Evolutionary conservation across 345 rosid species (phyloP), one percentile per base, ranked within the genome.

Genomic region (rapeseed (Brassica napus)): DNA sequence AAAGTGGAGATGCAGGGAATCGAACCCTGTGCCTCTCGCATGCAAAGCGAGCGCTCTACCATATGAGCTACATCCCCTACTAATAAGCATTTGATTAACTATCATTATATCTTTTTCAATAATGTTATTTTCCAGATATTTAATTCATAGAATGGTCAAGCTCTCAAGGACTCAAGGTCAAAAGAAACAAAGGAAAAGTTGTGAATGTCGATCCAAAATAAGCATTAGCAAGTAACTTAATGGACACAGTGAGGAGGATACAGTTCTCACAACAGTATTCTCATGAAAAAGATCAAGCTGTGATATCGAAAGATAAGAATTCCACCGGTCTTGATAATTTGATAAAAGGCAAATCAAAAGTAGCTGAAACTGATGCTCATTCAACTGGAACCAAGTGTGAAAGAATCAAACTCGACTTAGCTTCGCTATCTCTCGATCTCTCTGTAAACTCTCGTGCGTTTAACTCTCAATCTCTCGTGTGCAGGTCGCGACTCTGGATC

Each of bases 21-120:
- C 78, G 82, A 79, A 79, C 82, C 82, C 82, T 52, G 79, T 73
- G 87, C 92, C 96, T 92, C 96, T 84, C 94, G 90, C 94, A 90
- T 90, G 94, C 97, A 88, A 92, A 87, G 94, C 94, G 88, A 84
- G 91, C 94, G 96, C 96, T 90, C 88, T 85, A 90, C 97, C 96
- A 89, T 86, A 47, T 73, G 82, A 79, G 82, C 82, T 79, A 73
- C 78, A 73, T 73, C 78, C 77, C 81, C 80, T 0, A 12, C 91
- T 72, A 93, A 88, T 60, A 79, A 82, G 30, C 30, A 28, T 28
- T 28, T 3, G 30, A 3, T 28, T 28, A 28, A 28, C 30, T 28
- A 28, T 28, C 4, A 28, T 28, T 3, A 28, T 28, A 28, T 28
- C 30, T 28, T 28, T 28, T 2, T 28, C 30, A 28, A 28, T 28